Conservation (phyloP, 352 stramenopile genomes). For the Globisporangium abappressorium region DNA sequence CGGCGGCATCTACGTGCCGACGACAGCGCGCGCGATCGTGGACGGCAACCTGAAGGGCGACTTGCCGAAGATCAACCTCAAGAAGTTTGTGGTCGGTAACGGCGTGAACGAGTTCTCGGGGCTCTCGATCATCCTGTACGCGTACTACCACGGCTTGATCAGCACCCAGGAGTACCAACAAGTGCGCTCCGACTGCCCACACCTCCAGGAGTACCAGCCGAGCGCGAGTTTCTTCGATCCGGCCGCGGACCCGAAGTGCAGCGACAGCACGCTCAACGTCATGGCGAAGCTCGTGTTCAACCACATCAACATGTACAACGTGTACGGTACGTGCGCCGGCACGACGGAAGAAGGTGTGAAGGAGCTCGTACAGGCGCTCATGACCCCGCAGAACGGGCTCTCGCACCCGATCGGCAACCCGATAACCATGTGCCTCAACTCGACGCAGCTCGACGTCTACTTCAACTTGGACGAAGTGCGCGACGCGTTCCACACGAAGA, state of each 20-base stretch:
- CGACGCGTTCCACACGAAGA: constrained; percentile 51
- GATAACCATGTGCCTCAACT: constrained; percentile 24
- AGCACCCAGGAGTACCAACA: constrained; percentile 35
- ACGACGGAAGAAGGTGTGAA: constrained; percentile 27
- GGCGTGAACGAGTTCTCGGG: constrained; percentile 37
- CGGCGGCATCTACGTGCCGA: constrained; percentile 63
- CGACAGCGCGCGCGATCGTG: constrained; percentile 48
- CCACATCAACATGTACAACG: constrained; percentile 29
- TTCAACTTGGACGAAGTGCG: constrained; percentile 47
- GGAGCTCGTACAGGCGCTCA: constrained; percentile 38
- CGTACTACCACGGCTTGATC: constrained; percentile 47
- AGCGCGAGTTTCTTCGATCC: constrained; percentile 19
- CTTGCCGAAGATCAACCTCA: constrained; percentile 36
- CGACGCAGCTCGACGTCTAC: constrained; percentile 29
- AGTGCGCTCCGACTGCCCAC: constrained; percentile 18
- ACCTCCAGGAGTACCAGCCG: constrained; percentile 24
- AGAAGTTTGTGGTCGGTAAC: constrained; percentile 72
- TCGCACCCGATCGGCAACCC: constrained; percentile 30
- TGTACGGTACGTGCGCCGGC: constrained; percentile 20
- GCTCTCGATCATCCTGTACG: constrained; percentile 35
- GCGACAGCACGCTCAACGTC: constrained; percentile 24
- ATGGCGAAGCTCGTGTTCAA: constrained; percentile 15
- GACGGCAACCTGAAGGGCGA: constrained; percentile 29
- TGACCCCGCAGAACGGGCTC: constrained; percentile 32
- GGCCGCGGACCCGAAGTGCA: constrained; percentile 25